These are phyloP conservation scores for Trichoderma sp. DNA, from an alignment of 2,329 filamentous ascomycete genomes.

Conservation along the genomic window DNA sequence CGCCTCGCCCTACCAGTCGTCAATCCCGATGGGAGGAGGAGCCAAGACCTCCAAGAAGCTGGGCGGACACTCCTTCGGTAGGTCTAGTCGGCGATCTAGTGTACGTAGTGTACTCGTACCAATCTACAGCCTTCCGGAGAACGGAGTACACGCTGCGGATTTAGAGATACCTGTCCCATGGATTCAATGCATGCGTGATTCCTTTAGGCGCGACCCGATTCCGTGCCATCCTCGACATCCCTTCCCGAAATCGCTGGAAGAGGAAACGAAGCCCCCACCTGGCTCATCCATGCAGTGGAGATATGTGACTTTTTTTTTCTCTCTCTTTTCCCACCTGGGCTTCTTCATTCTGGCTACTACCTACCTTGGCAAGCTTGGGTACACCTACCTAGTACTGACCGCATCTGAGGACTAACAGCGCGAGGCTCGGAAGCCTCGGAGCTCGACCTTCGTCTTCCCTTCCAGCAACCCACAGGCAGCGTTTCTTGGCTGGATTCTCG, in stretches of 20 bases:
- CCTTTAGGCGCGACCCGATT: slow-evolving; percentile 12
- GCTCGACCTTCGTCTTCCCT: not conserved
- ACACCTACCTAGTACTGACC: slow-evolving; percentile 6
- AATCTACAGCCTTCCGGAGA: not conserved
- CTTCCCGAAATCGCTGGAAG: slow-evolving; percentile 8
- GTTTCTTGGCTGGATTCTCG: not conserved
- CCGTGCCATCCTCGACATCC: not conserved
- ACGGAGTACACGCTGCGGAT: not conserved
- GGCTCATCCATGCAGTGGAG: slow-evolving; percentile 2
- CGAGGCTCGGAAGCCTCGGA: slow-evolving; percentile 18
- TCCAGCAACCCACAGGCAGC: not conserved
- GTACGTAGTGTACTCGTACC: not conserved
- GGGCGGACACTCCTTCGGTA: not conserved
- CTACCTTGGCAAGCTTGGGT: slow-evolving; percentile 1
- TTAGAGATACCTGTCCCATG: not conserved
- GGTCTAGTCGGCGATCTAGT: not conserved
- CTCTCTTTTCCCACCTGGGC: not conserved
- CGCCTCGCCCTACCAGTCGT: not conserved
- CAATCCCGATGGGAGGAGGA: not conserved
- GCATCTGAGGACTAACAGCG: slow-evolving; percentile 2
- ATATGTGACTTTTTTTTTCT: not conserved
- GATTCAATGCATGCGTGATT: not conserved
- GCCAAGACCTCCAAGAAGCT: not conserved
- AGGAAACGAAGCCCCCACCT: not conserved
- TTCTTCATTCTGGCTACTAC: not conserved